Evolutionary conservation across 1,139 yeast species (phyloP).

Genomic region (Geotrichum fermentans): DNA sequence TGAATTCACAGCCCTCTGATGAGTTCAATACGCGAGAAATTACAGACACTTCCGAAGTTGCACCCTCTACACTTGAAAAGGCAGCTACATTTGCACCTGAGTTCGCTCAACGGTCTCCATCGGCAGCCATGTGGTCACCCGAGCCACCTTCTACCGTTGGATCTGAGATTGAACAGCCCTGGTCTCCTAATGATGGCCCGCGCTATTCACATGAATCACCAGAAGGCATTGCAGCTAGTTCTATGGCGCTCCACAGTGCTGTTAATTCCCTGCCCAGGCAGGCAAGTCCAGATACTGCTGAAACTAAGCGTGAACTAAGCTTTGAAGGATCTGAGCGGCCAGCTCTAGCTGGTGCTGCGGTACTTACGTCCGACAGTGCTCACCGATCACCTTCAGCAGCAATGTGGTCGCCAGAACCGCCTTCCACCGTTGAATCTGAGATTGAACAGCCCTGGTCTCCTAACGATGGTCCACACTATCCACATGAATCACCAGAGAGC

Average conservation of each 20-base stretch:
- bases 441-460: slow-evolving; percentile 11
- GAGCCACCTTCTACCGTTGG: slow-evolving; percentile 3
- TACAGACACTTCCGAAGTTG: no score
- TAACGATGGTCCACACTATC: slow-evolving; percentile 1
- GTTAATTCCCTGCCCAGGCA: no score
- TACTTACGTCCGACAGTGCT: no score
- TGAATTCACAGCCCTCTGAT: not conserved
- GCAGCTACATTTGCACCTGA: not conserved
- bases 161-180: slow-evolving; percentile 4
- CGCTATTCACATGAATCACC: not conserved
- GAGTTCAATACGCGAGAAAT: no score
- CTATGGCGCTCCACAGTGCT: no score
- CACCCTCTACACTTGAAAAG: not conserved
- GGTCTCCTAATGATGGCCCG: slow-evolving; percentile 4
- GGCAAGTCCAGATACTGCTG: no score
- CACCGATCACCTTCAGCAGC: slow-evolving; percentile 11
- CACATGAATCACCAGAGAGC: not conserved
- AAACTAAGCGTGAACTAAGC: no score
- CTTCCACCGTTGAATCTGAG: slow-evolving; percentile 11
- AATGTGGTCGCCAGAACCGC: slow-evolving; percentile 12
- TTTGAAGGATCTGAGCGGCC: no score
- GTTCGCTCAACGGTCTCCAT: not conserved
- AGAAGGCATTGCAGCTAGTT: no score
- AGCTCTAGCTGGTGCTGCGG: no score
- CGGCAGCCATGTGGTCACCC: slow-evolving; percentile 7